Percentiles rank a stretch among this genome's conserved stretches.
Conservation (phyloP, 768 basidiomycete genomes). For the Ramaria sp. region DNA sequence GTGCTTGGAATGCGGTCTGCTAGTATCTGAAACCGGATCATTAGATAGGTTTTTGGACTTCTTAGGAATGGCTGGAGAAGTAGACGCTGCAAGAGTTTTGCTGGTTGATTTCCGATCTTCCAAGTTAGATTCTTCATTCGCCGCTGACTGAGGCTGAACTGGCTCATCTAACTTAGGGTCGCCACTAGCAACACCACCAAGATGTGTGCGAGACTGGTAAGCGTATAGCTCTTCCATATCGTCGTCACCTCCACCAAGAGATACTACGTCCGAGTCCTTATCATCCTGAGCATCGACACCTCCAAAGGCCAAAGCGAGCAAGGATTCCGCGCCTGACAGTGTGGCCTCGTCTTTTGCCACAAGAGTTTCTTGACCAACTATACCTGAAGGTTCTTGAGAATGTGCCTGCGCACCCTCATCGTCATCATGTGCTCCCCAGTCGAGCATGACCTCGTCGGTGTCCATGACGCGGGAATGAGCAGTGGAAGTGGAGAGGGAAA, state of each 20-base stretch:
- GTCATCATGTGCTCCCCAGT: slow-evolving; percentile 10
- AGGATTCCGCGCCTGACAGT: slow-evolving; percentile 8
- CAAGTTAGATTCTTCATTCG: neutral
- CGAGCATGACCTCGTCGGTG: slow-evolving; percentile 4
- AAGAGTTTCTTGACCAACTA: neutral
- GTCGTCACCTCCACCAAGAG: slow-evolving; percentile 58
- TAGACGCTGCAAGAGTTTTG: neutral
- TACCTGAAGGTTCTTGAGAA: neutral
- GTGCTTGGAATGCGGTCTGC: neutral
- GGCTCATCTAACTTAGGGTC: neutral
- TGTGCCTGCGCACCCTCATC: neutral
- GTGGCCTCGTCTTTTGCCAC: slow-evolving; percentile 5
- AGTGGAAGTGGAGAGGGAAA: neutral
- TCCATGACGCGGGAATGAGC: slow-evolving; percentile 1
- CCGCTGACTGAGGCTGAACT: neutral
- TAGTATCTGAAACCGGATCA: neutral
- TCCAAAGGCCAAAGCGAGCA: slow-evolving; percentile 7
- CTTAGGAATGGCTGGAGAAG: neutral
- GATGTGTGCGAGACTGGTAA: slow-evolving; percentile 26
- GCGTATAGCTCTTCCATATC: slow-evolving; percentile 49
- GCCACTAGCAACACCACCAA: slow-evolving; percentile 5
- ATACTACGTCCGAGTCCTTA: slow-evolving; percentile 39
- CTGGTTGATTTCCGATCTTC: neutral
- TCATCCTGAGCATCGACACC: neutral
- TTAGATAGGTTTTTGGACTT: neutral